Evolutionary conservation across 208 protist species (phyloP), one percentile per base, ranked within the genome.

Genomic region (Angomonas desouzai): DNA sequence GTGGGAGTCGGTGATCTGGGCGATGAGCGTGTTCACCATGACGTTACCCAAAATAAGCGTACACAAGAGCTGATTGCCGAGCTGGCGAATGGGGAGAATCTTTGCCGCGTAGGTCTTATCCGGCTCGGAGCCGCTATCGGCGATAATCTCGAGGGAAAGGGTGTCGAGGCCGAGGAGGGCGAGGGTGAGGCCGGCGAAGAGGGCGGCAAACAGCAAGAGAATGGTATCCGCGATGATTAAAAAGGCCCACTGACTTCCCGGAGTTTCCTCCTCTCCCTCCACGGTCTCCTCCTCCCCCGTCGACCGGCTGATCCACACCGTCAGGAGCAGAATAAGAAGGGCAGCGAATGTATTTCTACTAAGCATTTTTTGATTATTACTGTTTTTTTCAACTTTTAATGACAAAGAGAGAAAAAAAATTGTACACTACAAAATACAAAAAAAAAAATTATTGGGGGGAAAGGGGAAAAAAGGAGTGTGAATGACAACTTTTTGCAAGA

Each of bases 21-120:
- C 92, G 65, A 99, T 94, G 27, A 97, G 83, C 29, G 92, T 89
- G 79, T 98, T 99, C 30, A 98, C 96, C 68, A 97, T 92, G 4
- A 98, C 96, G 71, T 98, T 98, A 68, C 97, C 96, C 18, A 99
- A 62, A 63, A 99, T 95, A 29, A 99, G 70, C 1, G 97, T 99
- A 81, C 96, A 98, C 9, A 99, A 74, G 22, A 99, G 79, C 48
- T 98, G 88, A 72, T 99, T 98, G 55, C 96, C 97, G 1, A 96
- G 78, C 66, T 97, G 81, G 23, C 96, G 90, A n/a, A 99, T 78
- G 23, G 96, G 97, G 11, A 94, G 71, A 67, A 99, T 98, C 68
- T 89, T 93, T 30, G 75, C 57, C 9, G 96, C 96, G 67, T 97
- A 97, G 40, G 82, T 86, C 72, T 87, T 92, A 72, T 98, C 92